Base-by-base conservation (phyloP, 495 filamentous ascomycete species). In the Neurospora sp. region DNA sequence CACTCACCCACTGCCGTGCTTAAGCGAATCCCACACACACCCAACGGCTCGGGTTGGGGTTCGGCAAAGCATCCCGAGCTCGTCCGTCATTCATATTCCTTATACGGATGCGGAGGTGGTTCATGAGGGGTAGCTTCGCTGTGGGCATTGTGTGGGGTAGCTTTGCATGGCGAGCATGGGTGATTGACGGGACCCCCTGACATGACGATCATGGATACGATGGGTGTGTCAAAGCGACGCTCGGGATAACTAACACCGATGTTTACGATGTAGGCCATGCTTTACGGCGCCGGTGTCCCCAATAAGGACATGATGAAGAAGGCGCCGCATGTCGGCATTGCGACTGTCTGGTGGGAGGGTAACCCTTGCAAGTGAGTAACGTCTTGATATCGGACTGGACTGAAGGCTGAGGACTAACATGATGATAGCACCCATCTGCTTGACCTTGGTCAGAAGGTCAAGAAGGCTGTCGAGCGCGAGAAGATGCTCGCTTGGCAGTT, bases 261-360 rank as follows among this genome's bases (percentile, higher is more conserved):
- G 7, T 70, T 46, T 23, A 39, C 18, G 23, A 23, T 46, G 39
- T 73, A 96, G 91, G 95, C 95, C 74, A 99, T 99, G 96, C 87
- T 98, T 3, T 98, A 96, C 83, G 94, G 93, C 7, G 95, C 95
- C 11, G 96, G 96, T 37, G 91, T 98, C 39, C 94, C 94, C 16
- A 86, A 94, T 77, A 86, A 89, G 76, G 87, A 95, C 39, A 87
- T 92, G 75, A 97, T 98, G 94, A 92, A 94, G 80, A 96, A 88
- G 71, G 91, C 90, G 71, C 94, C 95, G 8, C 96, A 99, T 73
- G 93, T 99, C 14, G 96, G 96, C 37, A 85, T 90, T 73, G 92
- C 94, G 8, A 93, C 92, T 7, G 93, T 98, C 3, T 98, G 95
- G 94, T 99, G 94, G 94, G 96, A 99, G 82, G 96, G 96, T 38